Evolutionary conservation across 768 basidiomycete species (phyloP).

Genomic region (Psilocybe sp.): DNA sequence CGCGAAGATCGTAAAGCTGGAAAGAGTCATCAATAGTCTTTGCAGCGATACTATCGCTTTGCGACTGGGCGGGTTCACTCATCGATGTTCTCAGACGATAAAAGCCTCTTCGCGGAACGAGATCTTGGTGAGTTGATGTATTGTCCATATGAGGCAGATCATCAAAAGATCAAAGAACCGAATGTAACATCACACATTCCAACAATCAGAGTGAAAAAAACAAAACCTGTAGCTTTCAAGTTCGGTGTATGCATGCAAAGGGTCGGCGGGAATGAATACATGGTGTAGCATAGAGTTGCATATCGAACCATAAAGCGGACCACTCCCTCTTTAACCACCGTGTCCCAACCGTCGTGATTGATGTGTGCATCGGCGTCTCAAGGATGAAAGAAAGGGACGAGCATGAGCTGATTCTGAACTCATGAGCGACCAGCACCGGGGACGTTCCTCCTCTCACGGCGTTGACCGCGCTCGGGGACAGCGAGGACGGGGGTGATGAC

Average conservation of each 20-base stretch:
- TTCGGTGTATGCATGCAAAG: slow-evolving; percentile 11
- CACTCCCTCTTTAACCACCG: slow-evolving; percentile 5
- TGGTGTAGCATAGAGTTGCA: slow-evolving; percentile 15
- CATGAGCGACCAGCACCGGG: slow-evolving; percentile 70
- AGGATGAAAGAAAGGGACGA: neutral
- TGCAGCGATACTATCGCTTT: neutral
- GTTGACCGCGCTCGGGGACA: slow-evolving; percentile 65
- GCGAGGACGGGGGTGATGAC: slow-evolving; percentile 65
- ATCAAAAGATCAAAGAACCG: no score
- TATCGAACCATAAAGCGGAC: slow-evolving; percentile 13
- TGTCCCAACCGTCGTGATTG: neutral
- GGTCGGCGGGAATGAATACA: slow-evolving; percentile 15
- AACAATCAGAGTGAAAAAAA: neutral
- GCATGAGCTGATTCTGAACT: neutral
- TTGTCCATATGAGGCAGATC: no score
- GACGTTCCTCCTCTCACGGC: slow-evolving; percentile 75
- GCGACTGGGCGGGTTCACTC: no score
- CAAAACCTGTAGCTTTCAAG: slow-evolving; percentile 5
- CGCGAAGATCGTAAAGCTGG: slow-evolving; percentile 60
- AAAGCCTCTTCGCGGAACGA: no score
- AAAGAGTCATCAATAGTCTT: slow-evolving; percentile 38
- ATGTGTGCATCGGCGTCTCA: neutral
- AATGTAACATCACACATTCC: neutral
- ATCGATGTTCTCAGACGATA: no score
- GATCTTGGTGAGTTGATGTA: no score